Percentiles rank a stretch among this genome's conserved stretches.
phyloP scores from a whole-genome alignment of 2,329 filamentous ascomycete genomes.

The Huntiella savannae region DNA sequence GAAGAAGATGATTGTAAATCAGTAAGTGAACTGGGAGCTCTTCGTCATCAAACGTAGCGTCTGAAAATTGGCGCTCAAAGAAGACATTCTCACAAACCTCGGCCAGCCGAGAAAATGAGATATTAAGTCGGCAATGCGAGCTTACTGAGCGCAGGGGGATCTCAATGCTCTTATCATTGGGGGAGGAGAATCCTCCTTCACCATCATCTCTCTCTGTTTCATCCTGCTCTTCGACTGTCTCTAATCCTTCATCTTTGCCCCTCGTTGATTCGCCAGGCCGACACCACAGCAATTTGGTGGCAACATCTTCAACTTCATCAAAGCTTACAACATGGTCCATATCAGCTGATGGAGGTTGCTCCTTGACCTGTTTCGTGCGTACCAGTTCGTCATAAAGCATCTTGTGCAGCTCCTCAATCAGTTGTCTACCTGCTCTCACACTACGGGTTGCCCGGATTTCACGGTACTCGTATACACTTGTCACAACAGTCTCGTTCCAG shows the following conservation, averaged over 20 bases:
- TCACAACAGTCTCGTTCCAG: constrained; percentile 77
- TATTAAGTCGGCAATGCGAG: constrained; percentile 34
- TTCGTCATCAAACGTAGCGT: constrained; percentile 59
- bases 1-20: constrained; percentile 55
- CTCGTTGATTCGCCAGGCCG: constrained; percentile 16
- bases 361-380: constrained; percentile 14
- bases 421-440: constrained; percentile 51
- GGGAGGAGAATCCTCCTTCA: background rate
- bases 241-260: constrained; percentile 19
- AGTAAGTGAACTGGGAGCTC: constrained; percentile 62
- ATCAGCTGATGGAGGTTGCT: constrained; percentile 9
- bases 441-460: constrained; percentile 55
- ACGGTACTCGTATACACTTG: constrained; percentile 75
- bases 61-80: constrained; percentile 36
- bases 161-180: constrained; percentile 15
- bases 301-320: constrained; percentile 64
- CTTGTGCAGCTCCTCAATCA: constrained; percentile 51
- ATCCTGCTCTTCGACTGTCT: constrained; percentile 39
- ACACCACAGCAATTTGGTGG: constrained; percentile 64
- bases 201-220: constrained; percentile 24
- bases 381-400: constrained; percentile 31
- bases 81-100: constrained; percentile 59
- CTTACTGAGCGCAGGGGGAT: constrained; percentile 28
- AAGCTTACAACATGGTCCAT: constrained; percentile 36
- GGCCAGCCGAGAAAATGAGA: constrained; percentile 53